Conservation (phyloP, 1,284 basidiomycete genomes). For the Sporisorium graminicola region DNA sequence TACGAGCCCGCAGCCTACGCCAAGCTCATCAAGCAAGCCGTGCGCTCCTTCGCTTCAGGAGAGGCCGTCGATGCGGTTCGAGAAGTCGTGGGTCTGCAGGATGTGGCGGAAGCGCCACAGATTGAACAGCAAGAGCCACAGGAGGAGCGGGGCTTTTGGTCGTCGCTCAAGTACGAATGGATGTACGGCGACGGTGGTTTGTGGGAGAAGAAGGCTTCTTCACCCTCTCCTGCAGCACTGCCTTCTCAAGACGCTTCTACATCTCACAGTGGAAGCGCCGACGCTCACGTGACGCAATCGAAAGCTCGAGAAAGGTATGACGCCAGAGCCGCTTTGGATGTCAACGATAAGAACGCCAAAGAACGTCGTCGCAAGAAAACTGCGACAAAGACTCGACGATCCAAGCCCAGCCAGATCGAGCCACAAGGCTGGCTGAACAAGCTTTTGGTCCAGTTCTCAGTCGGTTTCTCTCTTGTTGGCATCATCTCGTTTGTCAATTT, state of each 20-base stretch:
- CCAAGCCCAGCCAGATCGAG: background rate
- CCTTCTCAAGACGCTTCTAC: background rate
- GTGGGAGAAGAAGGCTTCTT: conserved; percentile 23
- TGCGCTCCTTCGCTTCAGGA: conserved; percentile 47
- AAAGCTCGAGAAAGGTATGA: conserved; percentile 29
- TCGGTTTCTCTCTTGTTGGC: conserved; percentile 57
- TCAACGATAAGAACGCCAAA: conserved; percentile 5
- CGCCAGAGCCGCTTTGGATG: conserved; percentile 27
- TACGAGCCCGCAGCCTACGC: conserved; percentile 50
- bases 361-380: conserved; percentile 13
- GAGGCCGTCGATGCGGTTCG: conserved; percentile 38
- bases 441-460: conserved; percentile 45
- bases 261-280: too few relatives aligned
- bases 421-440: conserved; percentile 31
- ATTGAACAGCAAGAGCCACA: conserved; percentile 1
- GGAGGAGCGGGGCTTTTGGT: conserved; percentile 35
- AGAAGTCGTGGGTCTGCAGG: conserved; percentile 32
- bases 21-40: conserved; percentile 49
- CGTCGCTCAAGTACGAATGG: conserved; percentile 46
- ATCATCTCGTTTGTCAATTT: conserved; percentile 55
- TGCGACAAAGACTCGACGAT: conserved; percentile 6
- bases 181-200: conserved; percentile 51
- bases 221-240: background rate
- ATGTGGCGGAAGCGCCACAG: background rate
- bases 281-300: background rate